A percentile compares a stretch with the other conserved stretches of the same genome.
These are phyloP conservation scores for Aspergillus melleus DNA, from an alignment of 2,329 filamentous ascomycete genomes.

Conservation along the genomic window DNA sequence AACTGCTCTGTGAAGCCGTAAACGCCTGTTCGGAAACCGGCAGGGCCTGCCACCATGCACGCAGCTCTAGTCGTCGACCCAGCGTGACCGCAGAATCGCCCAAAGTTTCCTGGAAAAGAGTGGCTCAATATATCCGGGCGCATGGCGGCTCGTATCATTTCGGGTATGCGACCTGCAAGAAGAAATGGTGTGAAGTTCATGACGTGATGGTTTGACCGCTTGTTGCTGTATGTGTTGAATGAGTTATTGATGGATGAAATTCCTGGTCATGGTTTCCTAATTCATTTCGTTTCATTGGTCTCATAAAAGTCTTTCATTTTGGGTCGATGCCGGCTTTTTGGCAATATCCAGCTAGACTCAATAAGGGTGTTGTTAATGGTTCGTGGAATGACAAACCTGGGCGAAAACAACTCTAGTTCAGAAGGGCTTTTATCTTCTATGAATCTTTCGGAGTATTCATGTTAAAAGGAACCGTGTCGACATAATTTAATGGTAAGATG, in stretches of 20 bases:
- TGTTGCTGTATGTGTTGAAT: neutral
- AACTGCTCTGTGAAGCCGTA: constrained; percentile 44
- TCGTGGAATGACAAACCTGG: too few species aligned
- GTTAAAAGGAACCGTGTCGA: too few species aligned
- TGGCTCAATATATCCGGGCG: constrained; percentile 54
- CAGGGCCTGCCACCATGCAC: constrained; percentile 2
- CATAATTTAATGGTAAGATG: too few species aligned
- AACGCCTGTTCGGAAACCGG: constrained; percentile 21
- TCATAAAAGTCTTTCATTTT: too few species aligned
- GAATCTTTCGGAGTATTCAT: too few species aligned
- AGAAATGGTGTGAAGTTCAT: constrained; percentile 57
- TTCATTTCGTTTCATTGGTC: too few species aligned
- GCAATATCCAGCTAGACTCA: neutral
- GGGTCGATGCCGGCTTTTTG: neutral
- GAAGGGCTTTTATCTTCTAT: too few species aligned
- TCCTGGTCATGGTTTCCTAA: too few species aligned
- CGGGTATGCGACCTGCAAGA: constrained; percentile 62
- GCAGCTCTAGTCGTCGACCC: constrained; percentile 5
- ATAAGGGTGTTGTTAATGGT: neutral
- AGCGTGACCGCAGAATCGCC: constrained; percentile 21
- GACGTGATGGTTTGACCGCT: constrained; percentile 19
- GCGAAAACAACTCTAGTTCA: too few species aligned
- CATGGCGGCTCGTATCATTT: constrained; percentile 60
- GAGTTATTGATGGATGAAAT: too few species aligned
- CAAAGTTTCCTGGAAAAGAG: constrained; percentile 61